Percentiles rank a stretch among this genome's conserved stretches.
phyloP scores from a whole-genome alignment of 2,329 filamentous ascomycete genomes.

The Ophiocordyceps camponoti-floridani region DNA sequence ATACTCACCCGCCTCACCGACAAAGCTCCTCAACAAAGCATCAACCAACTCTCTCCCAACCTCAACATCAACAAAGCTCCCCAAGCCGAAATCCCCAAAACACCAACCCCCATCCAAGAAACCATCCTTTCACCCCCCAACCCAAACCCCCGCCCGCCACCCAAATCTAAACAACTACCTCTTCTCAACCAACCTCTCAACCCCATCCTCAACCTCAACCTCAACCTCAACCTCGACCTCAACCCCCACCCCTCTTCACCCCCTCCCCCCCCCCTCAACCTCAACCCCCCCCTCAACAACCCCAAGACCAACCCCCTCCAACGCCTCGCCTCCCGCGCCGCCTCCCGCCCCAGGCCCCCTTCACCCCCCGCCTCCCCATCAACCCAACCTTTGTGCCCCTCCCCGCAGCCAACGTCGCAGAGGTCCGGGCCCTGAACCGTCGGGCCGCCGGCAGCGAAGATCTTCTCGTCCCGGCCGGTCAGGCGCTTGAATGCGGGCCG shows the following conservation, averaged over 20 bases:
- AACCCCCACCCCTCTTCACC: too few relatives aligned
- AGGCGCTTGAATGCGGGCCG: conserved; percentile 9
- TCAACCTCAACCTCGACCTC: too few relatives aligned
- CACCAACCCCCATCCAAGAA: conserved; percentile 13
- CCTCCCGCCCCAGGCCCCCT: conserved; percentile 16
- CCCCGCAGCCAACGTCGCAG: conserved; percentile 32
- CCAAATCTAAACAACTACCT: too few relatives aligned
- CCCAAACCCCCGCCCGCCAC: conserved; percentile 13
- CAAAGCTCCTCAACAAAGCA: conserved; percentile 4
- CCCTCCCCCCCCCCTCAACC: too few relatives aligned
- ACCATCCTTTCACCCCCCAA: conserved; percentile 18
- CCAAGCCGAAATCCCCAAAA: conserved; percentile 10
- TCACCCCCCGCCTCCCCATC: conserved; percentile 19
- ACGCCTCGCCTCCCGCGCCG: conserved; percentile 30
- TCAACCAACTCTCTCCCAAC: conserved; percentile 1
- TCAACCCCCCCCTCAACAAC: conserved; percentile 24
- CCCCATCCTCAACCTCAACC: conserved; percentile 17
- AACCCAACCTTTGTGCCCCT: conserved; percentile 38
- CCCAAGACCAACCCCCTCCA: conserved; percentile 33
- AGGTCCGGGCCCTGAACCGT: conserved; percentile 33
- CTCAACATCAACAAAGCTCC: not conserved
- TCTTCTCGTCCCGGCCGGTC: conserved; percentile 22
- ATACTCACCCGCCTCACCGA: conserved; percentile 7
- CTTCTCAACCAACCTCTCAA: conserved; percentile 16
- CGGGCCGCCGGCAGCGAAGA: conserved; percentile 38